A percentile compares a stretch with the other conserved stretches of the same genome.
phyloP scores from a whole-genome alignment of 495 filamentous ascomycete species.

The Parmelia sp. region DNA sequence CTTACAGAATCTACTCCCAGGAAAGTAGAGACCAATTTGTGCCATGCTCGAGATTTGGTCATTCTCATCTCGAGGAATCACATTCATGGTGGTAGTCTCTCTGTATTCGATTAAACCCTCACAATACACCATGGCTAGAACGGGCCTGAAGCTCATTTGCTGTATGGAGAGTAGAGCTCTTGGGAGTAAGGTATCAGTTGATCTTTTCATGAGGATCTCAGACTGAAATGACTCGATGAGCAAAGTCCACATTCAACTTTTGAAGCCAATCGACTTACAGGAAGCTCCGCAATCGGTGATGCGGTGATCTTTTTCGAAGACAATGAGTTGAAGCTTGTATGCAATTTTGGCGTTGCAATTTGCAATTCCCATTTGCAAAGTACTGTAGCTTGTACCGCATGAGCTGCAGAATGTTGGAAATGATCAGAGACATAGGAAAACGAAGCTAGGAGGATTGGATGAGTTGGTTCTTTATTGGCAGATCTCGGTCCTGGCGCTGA shows the following conservation, averaged over 20 bases:
- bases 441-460: conserved; percentile 62
- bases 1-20: conserved; percentile 45
- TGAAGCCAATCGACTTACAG: conserved; percentile 25
- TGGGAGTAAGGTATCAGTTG: conserved; percentile 57
- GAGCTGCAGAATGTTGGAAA: conserved; percentile 45
- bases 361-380: conserved; percentile 76
- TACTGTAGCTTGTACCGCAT: conserved; percentile 57
- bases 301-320: conserved; percentile 54
- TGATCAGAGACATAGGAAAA: conserved; percentile 54
- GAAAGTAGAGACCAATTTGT: conserved; percentile 69
- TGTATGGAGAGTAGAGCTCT: conserved; percentile 65
- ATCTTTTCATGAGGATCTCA: conserved; percentile 54
- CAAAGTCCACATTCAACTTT: neutral
- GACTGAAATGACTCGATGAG: conserved; percentile 29
- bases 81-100: conserved; percentile 61
- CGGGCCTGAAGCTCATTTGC: conserved; percentile 57
- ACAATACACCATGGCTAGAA: conserved; percentile 61
- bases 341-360: conserved; percentile 50
- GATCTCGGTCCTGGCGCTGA: conserved; percentile 53
- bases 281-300: conserved; percentile 36
- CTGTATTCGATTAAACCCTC: conserved; percentile 75
- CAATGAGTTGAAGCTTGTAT: conserved; percentile 69
- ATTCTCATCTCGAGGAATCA: conserved; percentile 53
- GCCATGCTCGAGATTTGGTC: conserved; percentile 59
- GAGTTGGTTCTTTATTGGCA: conserved; percentile 41